Percentiles rank a stretch among this genome's conserved stretches.
Conservation (phyloP, 805 yeast species). For the Kazachstania kunashirensis region DNA sequence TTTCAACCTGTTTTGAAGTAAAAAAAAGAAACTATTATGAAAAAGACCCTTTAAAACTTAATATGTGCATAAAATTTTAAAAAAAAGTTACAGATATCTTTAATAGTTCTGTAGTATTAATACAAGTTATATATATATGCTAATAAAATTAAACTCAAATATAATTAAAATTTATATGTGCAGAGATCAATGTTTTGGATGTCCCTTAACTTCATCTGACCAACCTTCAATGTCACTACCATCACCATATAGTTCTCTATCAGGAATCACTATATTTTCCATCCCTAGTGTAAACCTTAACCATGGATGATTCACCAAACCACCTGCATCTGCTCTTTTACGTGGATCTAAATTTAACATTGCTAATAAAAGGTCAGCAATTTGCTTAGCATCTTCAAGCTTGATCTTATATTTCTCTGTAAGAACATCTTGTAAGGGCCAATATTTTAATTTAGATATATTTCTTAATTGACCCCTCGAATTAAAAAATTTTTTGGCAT, state of each 20-base stretch:
- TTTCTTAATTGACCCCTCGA: conserved; percentile 62
- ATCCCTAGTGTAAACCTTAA: conserved; percentile 61
- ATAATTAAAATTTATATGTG: too few relatives aligned
- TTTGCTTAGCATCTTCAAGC: conserved; percentile 56
- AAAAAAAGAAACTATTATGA: background rate
- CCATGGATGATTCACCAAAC: conserved; percentile 86
- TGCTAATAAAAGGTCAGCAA: conserved; percentile 71
- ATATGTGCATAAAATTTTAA: too few relatives aligned
- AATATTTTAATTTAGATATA: conserved; percentile 73
- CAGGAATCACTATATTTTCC: conserved; percentile 52
- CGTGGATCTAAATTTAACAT: conserved; percentile 77
- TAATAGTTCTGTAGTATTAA: background rate
- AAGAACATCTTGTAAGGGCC: conserved; percentile 79
- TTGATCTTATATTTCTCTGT: conserved; percentile 75
- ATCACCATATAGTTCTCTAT: conserved; percentile 65
- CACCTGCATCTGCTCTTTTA: conserved; percentile 89
- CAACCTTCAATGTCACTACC: conserved; percentile 91
- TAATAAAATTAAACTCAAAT: background rate
- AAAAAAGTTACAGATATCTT: background rate
- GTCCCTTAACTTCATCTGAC: conserved; percentile 53
- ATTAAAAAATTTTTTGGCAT: conserved; percentile 55
- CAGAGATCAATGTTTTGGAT: conserved; percentile 30
- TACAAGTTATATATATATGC: background rate
- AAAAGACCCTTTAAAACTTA: background rate
- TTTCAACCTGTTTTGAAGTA: background rate